Percentiles rank a stretch among this genome's conserved stretches.
phyloP scores from a whole-genome alignment of 2,329 filamentous ascomycete species.

The Venturia carpophila region DNA sequence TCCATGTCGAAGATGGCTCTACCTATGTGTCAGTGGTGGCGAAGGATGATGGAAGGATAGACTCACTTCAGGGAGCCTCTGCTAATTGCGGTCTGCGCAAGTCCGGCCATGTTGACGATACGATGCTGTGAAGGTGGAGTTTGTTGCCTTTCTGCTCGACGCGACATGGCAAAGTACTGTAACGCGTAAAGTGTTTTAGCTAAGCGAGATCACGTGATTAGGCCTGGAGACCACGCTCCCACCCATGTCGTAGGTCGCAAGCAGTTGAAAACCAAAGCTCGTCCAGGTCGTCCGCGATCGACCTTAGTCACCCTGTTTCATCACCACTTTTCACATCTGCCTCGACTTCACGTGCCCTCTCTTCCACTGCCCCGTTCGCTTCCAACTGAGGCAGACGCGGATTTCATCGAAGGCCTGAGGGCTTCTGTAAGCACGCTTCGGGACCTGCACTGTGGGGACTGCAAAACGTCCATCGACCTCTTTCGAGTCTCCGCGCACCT shows the following conservation, averaged over 20 bases:
- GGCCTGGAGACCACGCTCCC: too few relatives aligned
- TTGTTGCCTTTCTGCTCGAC: neutral
- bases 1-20: conserved; percentile 15
- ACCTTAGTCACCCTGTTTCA: too few relatives aligned
- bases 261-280: too few relatives aligned
- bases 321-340: neutral
- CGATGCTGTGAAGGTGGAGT: neutral
- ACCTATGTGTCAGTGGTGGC: neutral
- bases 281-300: too few relatives aligned
- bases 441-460: neutral
- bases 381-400: neutral
- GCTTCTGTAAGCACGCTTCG: neutral
- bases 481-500: neutral
- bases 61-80: conserved; percentile 14
- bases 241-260: too few relatives aligned
- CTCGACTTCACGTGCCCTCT: neutral
- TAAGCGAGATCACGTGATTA: neutral
- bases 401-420: too few relatives aligned
- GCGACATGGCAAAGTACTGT: neutral
- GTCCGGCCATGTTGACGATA: conserved; percentile 17
- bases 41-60: neutral
- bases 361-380: neutral
- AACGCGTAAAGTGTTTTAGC: too few relatives aligned
- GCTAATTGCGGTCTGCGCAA: conserved; percentile 13
- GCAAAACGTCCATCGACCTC: neutral